Evolutionary conservation across 1,284 basidiomycete species (phyloP), one percentile per base, ranked within the genome.

Genomic region (Sporisorium exsertum): DNA sequence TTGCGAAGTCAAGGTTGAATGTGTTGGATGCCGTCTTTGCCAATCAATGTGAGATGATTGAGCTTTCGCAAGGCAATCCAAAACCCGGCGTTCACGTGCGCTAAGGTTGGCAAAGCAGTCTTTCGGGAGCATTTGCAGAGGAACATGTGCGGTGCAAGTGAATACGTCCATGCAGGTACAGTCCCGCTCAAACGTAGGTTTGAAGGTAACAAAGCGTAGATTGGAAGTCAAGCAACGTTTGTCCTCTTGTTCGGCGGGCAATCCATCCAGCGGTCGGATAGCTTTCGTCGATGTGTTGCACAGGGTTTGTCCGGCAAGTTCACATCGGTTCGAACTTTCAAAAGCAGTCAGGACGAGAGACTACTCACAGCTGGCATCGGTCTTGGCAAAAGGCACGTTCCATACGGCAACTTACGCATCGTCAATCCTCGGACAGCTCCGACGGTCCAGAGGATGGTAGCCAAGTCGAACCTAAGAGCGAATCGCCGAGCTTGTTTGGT

Each of bases 101-200:
- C 15, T 15, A 27, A 18, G 37, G 26, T 47, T 26, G 46, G 15
- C 47, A 29, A n/a, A 29, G 45, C 47, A 29, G 26, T 49, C 24
- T 16, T 13, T 7, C 26, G 16, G 26, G n/a, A 29, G 47, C 47
- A 49, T 16, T 40, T 4, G 18, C 37, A 29, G 27, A 49, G n/a
- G 47, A 16, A 29, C 27, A 29, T n/a, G 47, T 27, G 26, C 13
- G 15, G 45, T 6, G 18, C 15, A 47, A 27, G 1, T 15, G 16
- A 29, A n/a, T 6, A 49, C 16, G 26, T 32, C 26, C 40, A 55
- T 55, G 53, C 53, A 55, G 53, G 53, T 43, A 55, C 53, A 55
- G 8, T 9, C 8, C 37, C 27, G 47, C 47, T 43, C 24, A 12
- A 26, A 35, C 26, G 37, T 18, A 40, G 37, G 18, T n/a, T 20